These are phyloP conservation scores for Alloteropsis semialata DNA, from an alignment of 176 grass and related monocot species.

Conservation along the genomic window DNA sequence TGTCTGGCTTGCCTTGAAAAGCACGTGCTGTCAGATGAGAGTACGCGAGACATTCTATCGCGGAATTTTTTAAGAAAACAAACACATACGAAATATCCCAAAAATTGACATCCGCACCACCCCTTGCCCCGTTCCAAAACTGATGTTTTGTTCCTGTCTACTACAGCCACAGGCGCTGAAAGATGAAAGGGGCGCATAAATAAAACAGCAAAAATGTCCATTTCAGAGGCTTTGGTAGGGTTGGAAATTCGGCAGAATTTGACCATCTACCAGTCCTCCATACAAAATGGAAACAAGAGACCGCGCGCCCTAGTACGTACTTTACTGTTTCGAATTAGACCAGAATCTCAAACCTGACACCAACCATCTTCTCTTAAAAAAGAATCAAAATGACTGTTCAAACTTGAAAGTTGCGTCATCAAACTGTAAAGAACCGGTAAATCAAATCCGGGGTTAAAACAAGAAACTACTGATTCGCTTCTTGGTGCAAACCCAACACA, in stretches of 20 bases:
- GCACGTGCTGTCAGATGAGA: slow-evolving; percentile 28
- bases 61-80: neutral
- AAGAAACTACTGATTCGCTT: neutral
- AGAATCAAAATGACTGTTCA: neutral
- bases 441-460: neutral
- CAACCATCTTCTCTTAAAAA: neutral
- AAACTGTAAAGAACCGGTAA: neutral
- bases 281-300: neutral
- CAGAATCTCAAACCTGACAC: slow-evolving; percentile 26
- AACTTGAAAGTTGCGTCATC: neutral
- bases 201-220: slow-evolving; percentile 24
- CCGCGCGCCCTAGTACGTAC: neutral
- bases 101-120: slow-evolving; percentile 48
- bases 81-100: neutral
- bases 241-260: slow-evolving; percentile 19
- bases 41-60: slow-evolving; percentile 1
- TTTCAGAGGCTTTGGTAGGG: slow-evolving; percentile 39
- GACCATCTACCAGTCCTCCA: slow-evolving; percentile 27
- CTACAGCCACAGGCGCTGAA: slow-evolving; percentile 20
- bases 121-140: slow-evolving; percentile 22
- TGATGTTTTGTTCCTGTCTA: slow-evolving; percentile 22
- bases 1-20: slow-evolving; percentile 38
- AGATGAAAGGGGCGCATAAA: slow-evolving; percentile 17
- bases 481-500: neutral
- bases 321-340: neutral